Evolutionary conservation across 495 filamentous ascomycete genomes (phyloP), one percentile per base, ranked within the genome.

Genomic region (Chaetomium cochliodes): DNA sequence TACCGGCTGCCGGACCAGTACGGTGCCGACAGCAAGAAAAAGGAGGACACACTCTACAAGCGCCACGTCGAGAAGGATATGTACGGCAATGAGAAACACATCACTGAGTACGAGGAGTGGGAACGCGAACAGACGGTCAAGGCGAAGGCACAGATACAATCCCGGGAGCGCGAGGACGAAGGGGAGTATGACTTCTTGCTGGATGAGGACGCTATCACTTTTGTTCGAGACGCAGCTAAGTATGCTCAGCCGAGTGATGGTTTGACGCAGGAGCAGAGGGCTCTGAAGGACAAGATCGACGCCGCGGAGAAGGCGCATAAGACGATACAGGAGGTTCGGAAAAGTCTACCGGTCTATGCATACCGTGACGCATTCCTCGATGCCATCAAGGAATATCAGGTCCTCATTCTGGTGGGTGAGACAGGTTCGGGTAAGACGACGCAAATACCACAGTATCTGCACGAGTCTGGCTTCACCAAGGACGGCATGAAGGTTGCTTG

Each of bases 61-160:
- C 89, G 93, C 23, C 92, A 97, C 70, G 90, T 97, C 16, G 93
- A 97, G 62, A 85, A 86, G 53, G 92, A 96, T 57, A 91, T 96
- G 67, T 85, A 87, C 53, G 93, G 93, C 28, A 87, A 93, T 69
- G 94, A 98, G 74, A 86, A 88, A 67, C 96, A 90, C 69, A 82
- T 97, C 56, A 97, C 94, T 0, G 94, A 98, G 74, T 91, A 96
- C 67, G 91, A 98, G 63, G 92, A 97, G 73, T 98, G 92, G 93
- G 94, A 98, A 75, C 75, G 87, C 52, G 92, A 97, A 74, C 94
- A 98, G 74, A 88, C 89, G 7, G 84, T 89, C 67, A 96, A 96
- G 75, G 94, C 92, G 2, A 92, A 92, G 69, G 87, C 92, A 6
- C 93, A 97, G 73, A 91, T 97, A 64, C 81, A 86, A 59, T 82